Base-by-base conservation (phyloP, 148 eudicot genomes). In the Camellia japonica region DNA sequence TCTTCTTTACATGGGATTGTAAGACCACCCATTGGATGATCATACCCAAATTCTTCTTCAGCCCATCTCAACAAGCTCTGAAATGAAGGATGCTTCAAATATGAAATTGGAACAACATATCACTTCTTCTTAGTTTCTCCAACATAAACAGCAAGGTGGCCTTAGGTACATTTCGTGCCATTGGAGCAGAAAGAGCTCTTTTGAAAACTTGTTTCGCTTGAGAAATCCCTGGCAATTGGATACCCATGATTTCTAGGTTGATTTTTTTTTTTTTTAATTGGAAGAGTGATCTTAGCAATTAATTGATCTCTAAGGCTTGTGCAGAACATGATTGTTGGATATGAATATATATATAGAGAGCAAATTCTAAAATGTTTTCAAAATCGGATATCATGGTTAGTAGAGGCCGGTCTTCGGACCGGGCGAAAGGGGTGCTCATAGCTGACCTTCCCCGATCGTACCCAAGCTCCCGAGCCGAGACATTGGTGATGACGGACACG, bases 21-120 rank as follows among this genome's bases (percentile, higher is more conserved):
- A 14, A 87, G 77, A 52, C 87, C 88, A 42, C 93, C 91, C 89
- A 82, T 88, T 10, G 85, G 80, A 84, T 90, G 87, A 62, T 84
- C 77, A 63, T 74, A 88, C 7, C 91, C 93, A 7, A 80, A 88
- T 76, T 84, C 85, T 78, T 87, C 91, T 62, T 85, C 91, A 9
- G 87, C 87, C 14, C 80, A 75, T 41, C 60, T 74, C 11, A 82
- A 43, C 69, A 79, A 74, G 18, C 66, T 72, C 46, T 79, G 75
- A 15, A 78, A 73, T 49, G 42, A 64, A 73, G 82, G 85, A 56
- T 78, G 69, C 61, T 68, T 74, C 85, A 83, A 74, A 72, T 73
- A 83, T 49, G 74, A 47, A 78, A 83, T 10, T 30, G 85, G 85
- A 58, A 83, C 79, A 65, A 79, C 79, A 66, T 38, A 83, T 49